Evolutionary conservation across 495 filamentous ascomycete genomes (phyloP).

Genomic region (Neohortaea acidophila): DNA sequence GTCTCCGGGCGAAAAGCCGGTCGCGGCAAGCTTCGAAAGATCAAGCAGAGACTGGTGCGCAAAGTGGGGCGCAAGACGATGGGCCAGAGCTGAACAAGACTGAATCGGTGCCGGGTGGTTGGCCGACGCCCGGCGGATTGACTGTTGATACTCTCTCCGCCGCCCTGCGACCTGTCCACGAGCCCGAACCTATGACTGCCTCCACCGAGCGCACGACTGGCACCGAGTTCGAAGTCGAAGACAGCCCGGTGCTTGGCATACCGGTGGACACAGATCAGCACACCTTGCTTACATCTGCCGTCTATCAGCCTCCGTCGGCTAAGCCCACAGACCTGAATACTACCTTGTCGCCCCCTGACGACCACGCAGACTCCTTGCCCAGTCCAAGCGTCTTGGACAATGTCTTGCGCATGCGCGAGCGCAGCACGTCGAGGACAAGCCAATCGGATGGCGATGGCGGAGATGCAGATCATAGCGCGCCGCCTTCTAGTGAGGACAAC

Average conservation of each 20-base stretch:
- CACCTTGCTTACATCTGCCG: constrained; percentile 29
- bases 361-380: no score
- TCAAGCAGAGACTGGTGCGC: not conserved
- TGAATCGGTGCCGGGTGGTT: constrained; percentile 1
- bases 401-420: constrained; percentile 10
- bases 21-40: constrained; percentile 5
- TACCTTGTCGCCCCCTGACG: no score
- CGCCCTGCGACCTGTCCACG: constrained; percentile 6
- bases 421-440: constrained; percentile 7
- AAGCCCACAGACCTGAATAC: no score
- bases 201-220: constrained; percentile 13
- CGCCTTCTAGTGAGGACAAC: constrained; percentile 4
- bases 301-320: constrained; percentile 31
- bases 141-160: constrained; percentile 11
- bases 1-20: not conserved
- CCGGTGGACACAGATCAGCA: constrained; percentile 43
- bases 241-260: constrained; percentile 45
- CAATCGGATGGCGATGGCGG: constrained; percentile 4
- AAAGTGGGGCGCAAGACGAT: constrained; percentile 4
- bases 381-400: constrained; percentile 15
- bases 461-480: constrained; percentile 12
- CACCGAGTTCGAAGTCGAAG: constrained; percentile 30
- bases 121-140: constrained; percentile 1
- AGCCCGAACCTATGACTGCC: constrained; percentile 15
- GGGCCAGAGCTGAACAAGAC: constrained; percentile 4